Conservation (phyloP, 305 asterid species). For the Plantago coronopus region DNA sequence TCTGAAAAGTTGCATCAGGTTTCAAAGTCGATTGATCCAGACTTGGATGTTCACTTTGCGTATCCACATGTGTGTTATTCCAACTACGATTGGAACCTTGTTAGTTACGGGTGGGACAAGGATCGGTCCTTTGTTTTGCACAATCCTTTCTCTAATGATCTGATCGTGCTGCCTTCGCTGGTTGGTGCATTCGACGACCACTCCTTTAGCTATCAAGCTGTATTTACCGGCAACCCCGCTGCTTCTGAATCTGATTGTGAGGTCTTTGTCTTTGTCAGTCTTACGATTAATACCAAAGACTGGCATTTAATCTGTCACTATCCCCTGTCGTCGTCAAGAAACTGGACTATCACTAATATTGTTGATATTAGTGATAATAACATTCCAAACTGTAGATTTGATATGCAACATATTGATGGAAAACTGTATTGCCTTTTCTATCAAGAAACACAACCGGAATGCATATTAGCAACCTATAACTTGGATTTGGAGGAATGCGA, state of each 20-base stretch:
- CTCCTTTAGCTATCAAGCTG: neutral
- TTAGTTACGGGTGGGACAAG: neutral
- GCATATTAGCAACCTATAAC: neutral
- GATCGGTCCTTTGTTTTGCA: neutral
- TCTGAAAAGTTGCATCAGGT: neutral
- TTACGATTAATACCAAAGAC: too few relatives aligned
- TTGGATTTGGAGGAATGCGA: neutral
- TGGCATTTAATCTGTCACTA: too few relatives aligned
- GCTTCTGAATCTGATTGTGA: neutral
- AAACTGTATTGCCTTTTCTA: neutral
- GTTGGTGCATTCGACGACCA: too few relatives aligned
- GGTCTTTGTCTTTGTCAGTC: neutral
- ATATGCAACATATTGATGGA: slow-evolving; percentile 2
- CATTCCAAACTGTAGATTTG: neutral
- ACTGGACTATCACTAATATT: too few relatives aligned
- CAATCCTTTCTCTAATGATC: neutral
- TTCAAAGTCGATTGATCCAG: neutral
- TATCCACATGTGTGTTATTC: neutral
- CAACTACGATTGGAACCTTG: neutral
- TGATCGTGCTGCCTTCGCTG: neutral
- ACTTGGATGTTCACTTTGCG: neutral
- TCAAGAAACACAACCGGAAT: neutral
- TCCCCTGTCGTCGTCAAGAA: too few relatives aligned
- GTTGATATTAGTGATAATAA: neutral
- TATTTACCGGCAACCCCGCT: neutral